phyloP scores from a whole-genome alignment of 2,329 filamentous ascomycete species.

The Xylaria sp. region DNA sequence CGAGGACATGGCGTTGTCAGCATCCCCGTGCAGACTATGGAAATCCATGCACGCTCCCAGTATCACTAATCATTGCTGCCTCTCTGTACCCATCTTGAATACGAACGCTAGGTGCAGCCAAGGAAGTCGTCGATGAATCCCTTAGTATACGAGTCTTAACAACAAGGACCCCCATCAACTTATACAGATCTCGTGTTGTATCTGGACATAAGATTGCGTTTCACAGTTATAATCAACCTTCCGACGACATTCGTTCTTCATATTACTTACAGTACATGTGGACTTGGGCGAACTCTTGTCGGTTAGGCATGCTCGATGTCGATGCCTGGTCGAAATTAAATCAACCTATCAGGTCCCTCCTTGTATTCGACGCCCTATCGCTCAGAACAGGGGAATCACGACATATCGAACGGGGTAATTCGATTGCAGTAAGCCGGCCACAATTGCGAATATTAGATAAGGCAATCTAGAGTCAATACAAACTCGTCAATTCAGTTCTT shows the following conservation, averaged over 20 bases:
- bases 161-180: constrained; percentile 5
- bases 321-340: background rate
- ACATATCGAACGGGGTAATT: background rate
- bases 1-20: constrained; percentile 2
- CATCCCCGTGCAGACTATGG: constrained; percentile 7
- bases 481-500: constrained; percentile 1
- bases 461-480: background rate
- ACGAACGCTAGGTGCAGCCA: background rate
- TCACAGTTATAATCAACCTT: background rate
- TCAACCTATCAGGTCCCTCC: background rate
- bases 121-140: background rate
- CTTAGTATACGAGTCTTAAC: background rate
- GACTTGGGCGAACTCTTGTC: background rate
- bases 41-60: background rate
- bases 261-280: constrained; percentile 1
- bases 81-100: background rate
- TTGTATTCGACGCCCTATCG: background rate
- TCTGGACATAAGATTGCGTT: background rate
- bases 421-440: background rate
- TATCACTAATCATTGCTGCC: background rate
- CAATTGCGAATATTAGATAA: constrained; percentile 1
- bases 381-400: background rate
- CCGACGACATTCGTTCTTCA: background rate
- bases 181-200: background rate
- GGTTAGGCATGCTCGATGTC: background rate